Conservation (phyloP, 345 rosid genomes). For the Corymbia maculata region DNA sequence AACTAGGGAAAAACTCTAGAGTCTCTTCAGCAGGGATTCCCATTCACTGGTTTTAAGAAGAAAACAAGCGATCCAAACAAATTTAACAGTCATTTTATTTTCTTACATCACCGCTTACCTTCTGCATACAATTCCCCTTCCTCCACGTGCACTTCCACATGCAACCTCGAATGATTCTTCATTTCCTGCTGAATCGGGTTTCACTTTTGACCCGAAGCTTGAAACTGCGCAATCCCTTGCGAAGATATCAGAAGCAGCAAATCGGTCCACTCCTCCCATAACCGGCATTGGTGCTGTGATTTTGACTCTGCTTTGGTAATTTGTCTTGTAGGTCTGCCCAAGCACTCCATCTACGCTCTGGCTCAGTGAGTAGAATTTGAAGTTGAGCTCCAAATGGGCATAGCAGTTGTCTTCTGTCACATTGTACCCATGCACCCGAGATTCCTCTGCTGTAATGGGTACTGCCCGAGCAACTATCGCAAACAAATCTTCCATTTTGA, state of each 20-base stretch:
- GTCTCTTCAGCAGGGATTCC: neutral
- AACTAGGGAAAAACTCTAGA: neutral
- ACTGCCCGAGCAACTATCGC: neutral
- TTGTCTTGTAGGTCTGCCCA: constrained; percentile 8
- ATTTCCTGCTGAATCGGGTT: neutral
- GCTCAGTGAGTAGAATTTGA: constrained; percentile 7
- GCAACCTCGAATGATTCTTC: neutral
- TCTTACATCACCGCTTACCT: neutral
- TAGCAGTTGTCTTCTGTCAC: neutral
- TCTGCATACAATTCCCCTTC: neutral
- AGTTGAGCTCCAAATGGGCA: constrained; percentile 5
- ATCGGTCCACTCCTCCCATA: constrained; percentile 7
- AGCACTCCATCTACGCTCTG: constrained; percentile 1
- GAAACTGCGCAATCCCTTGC: neutral
- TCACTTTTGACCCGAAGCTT: neutral
- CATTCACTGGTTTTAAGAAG: neutral
- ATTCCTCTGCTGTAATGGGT: constrained; percentile 2
- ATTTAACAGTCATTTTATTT: neutral
- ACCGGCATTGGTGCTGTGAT: constrained; percentile 3
- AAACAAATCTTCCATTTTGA: neutral
- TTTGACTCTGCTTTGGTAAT: neutral
- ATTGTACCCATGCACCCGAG: constrained; percentile 5
- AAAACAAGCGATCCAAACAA: neutral
- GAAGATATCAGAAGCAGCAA: neutral
- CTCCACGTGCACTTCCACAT: neutral